phyloP scores from a whole-genome alignment of 2,329 filamentous ascomycete genomes.

The Chrysosporium keratinophilum region DNA sequence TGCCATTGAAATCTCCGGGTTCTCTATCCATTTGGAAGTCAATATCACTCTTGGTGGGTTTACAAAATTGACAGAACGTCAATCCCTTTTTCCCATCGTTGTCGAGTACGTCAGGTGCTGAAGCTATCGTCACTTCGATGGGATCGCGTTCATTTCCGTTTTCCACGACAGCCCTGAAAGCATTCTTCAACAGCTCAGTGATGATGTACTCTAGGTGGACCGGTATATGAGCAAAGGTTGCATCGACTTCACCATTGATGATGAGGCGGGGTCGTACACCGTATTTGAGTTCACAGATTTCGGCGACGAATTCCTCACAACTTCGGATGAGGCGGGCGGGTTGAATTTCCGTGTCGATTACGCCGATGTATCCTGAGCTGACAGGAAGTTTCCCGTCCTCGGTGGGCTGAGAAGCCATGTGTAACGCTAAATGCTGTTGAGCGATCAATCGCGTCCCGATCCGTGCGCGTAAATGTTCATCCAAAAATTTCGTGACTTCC shows the following conservation, averaged over 20 bases:
- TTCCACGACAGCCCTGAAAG: constrained; percentile 87
- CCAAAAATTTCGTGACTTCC: constrained; percentile 84
- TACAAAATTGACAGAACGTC: constrained; percentile 9
- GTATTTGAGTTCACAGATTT: constrained; percentile 95
- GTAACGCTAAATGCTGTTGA: constrained; percentile 91
- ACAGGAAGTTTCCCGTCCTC: constrained; percentile 40
- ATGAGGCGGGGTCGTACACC: constrained; percentile 70
- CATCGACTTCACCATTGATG: constrained; percentile 74
- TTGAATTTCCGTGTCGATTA: constrained; percentile 82
- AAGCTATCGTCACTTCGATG: constrained; percentile 85
- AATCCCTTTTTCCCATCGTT: constrained; percentile 16
- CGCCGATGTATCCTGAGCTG: constrained; percentile 65
- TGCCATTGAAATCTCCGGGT: constrained; percentile 17
- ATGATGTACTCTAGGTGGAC: constrained; percentile 97
- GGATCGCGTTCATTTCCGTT: constrained; percentile 67
- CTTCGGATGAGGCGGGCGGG: constrained; percentile 71
- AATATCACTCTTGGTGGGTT: constrained; percentile 22
- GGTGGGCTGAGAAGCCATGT: constrained; percentile 63
- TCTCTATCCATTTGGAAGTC: constrained; percentile 26
- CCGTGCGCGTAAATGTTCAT: constrained; percentile 83
- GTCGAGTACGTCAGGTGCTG: constrained; percentile 44
- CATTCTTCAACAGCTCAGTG: constrained; percentile 92
- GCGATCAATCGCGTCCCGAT: constrained; percentile 91
- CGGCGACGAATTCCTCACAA: constrained; percentile 82
- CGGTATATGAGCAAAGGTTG: constrained; percentile 86